Conservation (phyloP, 352 stramenopile genomes). For the Globisporangium okanoganense region DNA sequence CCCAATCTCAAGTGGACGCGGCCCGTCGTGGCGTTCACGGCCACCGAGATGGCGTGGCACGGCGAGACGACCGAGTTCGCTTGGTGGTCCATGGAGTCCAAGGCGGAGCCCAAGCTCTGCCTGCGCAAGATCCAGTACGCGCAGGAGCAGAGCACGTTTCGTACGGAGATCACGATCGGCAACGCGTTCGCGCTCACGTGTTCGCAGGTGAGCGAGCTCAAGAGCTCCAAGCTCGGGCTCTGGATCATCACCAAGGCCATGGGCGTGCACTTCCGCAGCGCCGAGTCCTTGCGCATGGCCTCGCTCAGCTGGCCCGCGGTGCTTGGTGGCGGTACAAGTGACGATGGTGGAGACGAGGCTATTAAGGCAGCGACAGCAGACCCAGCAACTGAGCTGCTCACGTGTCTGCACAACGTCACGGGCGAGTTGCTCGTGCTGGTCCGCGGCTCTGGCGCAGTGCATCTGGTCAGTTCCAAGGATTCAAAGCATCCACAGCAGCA, state of each 20-base stretch:
- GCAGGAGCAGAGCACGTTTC: constrained; percentile 59
- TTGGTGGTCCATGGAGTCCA: constrained; percentile 74
- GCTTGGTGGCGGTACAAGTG: neutral
- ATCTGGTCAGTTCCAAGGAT: constrained; percentile 34
- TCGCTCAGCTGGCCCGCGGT: constrained; percentile 31
- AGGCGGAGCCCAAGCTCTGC: constrained; percentile 59
- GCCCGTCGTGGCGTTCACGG: constrained; percentile 59
- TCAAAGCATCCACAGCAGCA: neutral
- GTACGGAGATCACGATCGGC: constrained; percentile 73
- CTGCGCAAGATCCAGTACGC: constrained; percentile 71
- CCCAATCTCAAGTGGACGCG: constrained; percentile 80
- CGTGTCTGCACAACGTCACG: constrained; percentile 69
- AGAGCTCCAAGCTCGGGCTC: constrained; percentile 59
- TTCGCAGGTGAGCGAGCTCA: constrained; percentile 32
- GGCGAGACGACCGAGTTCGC: constrained; percentile 51
- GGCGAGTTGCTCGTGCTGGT: constrained; percentile 64
- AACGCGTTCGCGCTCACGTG: constrained; percentile 45
- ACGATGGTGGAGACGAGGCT: neutral
- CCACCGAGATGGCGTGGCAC: constrained; percentile 31
- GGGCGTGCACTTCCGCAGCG: constrained; percentile 63
- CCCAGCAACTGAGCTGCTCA: constrained; percentile 17
- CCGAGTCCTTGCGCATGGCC: constrained; percentile 35
- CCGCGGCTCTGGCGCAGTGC: constrained; percentile 26
- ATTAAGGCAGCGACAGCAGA: neutral
- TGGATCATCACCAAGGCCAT: constrained; percentile 56